Conservation (phyloP, 805 yeast genomes). For the Hemisphaericaspora nanyangensis region DNA sequence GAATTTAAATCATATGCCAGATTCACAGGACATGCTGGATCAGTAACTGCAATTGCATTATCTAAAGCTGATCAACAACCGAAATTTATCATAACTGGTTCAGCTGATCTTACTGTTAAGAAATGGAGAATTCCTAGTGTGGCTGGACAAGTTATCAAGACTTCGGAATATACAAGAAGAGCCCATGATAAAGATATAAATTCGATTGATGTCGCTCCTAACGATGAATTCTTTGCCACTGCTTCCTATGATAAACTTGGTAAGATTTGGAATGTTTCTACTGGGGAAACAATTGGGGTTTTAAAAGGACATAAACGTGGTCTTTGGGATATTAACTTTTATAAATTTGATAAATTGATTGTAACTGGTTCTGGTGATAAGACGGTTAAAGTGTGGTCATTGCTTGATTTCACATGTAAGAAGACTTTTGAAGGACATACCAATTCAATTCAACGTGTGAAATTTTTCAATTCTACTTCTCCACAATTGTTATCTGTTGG, state of each 20-base stretch:
- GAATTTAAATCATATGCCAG: slow-evolving; percentile 49
- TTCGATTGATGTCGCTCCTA: slow-evolving; percentile 84
- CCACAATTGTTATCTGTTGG: slow-evolving; percentile 75
- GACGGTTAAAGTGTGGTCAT: slow-evolving; percentile 84
- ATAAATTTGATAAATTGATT: slow-evolving; percentile 70
- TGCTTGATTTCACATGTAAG: slow-evolving; percentile 68
- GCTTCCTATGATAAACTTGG: slow-evolving; percentile 93
- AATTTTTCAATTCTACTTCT: slow-evolving; percentile 56
- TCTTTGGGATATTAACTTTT: slow-evolving; percentile 86
- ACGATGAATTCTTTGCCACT: slow-evolving; percentile 82
- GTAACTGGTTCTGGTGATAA: slow-evolving; percentile 92
- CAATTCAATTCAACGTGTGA: slow-evolving; percentile 82
- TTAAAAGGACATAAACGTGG: slow-evolving; percentile 92
- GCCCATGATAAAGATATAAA: slow-evolving; percentile 98
- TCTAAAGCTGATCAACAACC: slow-evolving; percentile 60
- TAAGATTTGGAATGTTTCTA: slow-evolving; percentile 79
- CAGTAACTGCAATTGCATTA: slow-evolving; percentile 78
- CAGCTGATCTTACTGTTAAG: slow-evolving; percentile 80
- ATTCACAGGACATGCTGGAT: slow-evolving; percentile 82
- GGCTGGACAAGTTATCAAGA: slow-evolving; percentile 37
- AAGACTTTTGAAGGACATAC: slow-evolving; percentile 93
- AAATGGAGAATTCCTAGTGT: slow-evolving; percentile 72
- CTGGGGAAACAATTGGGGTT: slow-evolving; percentile 86
- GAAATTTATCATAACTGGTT: slow-evolving; percentile 71
- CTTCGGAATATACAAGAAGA: slow-evolving; percentile 83